Conservation (phyloP, 2,329 filamentous ascomycete genomes). For the Rhinocladiella mackenziei region DNA sequence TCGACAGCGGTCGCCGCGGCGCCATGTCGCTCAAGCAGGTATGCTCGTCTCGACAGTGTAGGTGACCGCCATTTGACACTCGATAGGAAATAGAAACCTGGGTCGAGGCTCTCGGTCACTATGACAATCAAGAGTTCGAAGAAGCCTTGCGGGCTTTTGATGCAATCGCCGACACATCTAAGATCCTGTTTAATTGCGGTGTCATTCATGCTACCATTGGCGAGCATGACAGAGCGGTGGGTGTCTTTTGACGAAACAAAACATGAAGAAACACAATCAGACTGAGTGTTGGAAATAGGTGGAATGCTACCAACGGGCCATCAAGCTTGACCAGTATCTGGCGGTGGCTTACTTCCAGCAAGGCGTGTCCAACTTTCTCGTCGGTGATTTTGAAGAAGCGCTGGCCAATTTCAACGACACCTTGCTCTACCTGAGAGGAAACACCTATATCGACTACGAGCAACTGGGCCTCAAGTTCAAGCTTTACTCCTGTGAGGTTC, state of each 20-base stretch:
- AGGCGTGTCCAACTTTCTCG: constrained; percentile 94
- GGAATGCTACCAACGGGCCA: constrained; percentile 88
- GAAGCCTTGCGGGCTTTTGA: constrained; percentile 80
- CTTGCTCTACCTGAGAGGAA: constrained; percentile 85
- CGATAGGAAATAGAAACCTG: constrained; percentile 94
- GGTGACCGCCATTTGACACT: constrained; percentile 1
- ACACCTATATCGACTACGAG: constrained; percentile 96
- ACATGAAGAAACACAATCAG: neutral
- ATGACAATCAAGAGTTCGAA: constrained; percentile 98
- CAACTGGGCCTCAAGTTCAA: constrained; percentile 94
- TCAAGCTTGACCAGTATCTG: constrained; percentile 87
- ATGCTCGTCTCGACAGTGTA: neutral
- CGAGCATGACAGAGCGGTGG: constrained; percentile 89
- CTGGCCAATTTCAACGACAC: constrained; percentile 99
- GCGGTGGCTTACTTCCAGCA: constrained; percentile 98
- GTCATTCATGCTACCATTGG: constrained; percentile 96
- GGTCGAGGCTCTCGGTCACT: constrained; percentile 84
- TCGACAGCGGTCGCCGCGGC: constrained; percentile 14
- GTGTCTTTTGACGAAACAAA: constrained; percentile 14
- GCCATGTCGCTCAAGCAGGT: constrained; percentile 35
- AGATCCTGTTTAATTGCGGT: constrained; percentile 97
- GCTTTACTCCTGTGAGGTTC: constrained; percentile 91
- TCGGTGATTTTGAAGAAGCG: constrained; percentile 95
- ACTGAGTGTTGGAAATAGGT: constrained; percentile 59
- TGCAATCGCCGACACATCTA: constrained; percentile 87